Evolutionary conservation across 2,329 filamentous ascomycete genomes (phyloP), one percentile per base, ranked within the genome.

Genomic region (Leptographium lundbergii): DNA sequence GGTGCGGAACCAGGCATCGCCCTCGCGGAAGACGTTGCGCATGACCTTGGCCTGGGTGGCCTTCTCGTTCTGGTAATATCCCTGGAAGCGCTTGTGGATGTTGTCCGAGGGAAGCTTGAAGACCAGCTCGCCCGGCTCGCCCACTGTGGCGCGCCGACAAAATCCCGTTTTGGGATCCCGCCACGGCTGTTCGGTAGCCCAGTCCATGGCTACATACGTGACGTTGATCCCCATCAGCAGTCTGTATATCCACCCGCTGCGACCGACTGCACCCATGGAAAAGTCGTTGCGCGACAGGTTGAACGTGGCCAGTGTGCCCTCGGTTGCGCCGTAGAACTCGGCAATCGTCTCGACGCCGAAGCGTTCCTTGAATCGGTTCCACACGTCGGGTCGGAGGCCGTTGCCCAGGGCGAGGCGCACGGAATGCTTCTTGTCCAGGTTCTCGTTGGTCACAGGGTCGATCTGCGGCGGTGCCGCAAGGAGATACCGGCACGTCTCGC

Each of bases 401-500:
- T 96, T 96, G 24, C 91, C 91, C 63, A 92, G 88, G 0, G 89
- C 89, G 4, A 86, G 66, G 6, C 84, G 82, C n/a, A 95, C 81
- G 0, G 75, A 78, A 73, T 95, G 87, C 63, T 84, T 80, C 65
- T 78, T 81, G 70, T 95, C 91, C 42, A 90, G 75, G 61, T 81
- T 77, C 67, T 86, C 81, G 24, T 85, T 85, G 0, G 85, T 89
- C 7, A 68, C 69, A 0, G 84, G 77, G 64, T 90, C 84, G 29
- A 76, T 70, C 59, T 86, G 77, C 0, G 81, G 76, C 2, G 86
- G 81, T 0, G 84, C 82, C 0, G 87, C 79, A 13, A 95, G 77
- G 4, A 95, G 79, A 69, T 95, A 95, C 6, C 90, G 85, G 63
- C 89, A 86, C 0, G 89, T 92, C 71, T 95, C 90, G 57, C 90